Evolutionary conservation across 768 basidiomycete genomes (phyloP).

Genomic region (Hydnomerulius pinastri): DNA sequence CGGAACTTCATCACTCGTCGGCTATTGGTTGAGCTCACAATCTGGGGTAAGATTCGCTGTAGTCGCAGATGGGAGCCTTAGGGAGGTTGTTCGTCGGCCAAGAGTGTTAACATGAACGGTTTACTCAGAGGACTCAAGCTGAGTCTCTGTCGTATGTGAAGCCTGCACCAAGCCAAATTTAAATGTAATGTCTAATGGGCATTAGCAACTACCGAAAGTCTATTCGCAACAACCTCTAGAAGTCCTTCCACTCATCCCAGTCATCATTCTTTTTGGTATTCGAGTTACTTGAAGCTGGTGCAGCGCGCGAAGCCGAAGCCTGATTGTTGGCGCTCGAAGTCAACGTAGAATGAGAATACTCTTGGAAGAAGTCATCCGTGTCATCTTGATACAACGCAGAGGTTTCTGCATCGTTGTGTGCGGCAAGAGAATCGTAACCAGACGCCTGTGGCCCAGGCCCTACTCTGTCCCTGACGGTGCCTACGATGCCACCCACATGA

Average conservation of each 20-base stretch:
- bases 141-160: too few species aligned
- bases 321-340: conserved; percentile 14
- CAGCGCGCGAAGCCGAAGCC: conserved; percentile 3
- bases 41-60: conserved; percentile 4
- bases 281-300: conserved; percentile 9
- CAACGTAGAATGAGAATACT: conserved; percentile 27
- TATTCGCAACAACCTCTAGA: conserved; percentile 42
- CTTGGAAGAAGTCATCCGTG: conserved; percentile 60
- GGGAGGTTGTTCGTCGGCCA: too few species aligned
- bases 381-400: conserved; percentile 64
- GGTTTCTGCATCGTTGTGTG: conserved; percentile 52
- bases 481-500: conserved; percentile 70
- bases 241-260: conserved; percentile 85
- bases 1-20: conserved; percentile 25
- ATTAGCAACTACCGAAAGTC: background rate
- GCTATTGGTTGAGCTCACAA: background rate
- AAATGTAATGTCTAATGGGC: too few species aligned
- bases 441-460: conserved; percentile 54
- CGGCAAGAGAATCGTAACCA: conserved; percentile 51
- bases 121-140: too few species aligned
- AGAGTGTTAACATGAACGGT: too few species aligned
- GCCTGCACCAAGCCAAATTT: background rate
- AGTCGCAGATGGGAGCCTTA: too few species aligned
- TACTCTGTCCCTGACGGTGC: conserved; percentile 59
- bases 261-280: conserved; percentile 47